phyloP scores from a whole-genome alignment of 2,329 filamentous ascomycete species.

The Fonsecaea erecta region DNA sequence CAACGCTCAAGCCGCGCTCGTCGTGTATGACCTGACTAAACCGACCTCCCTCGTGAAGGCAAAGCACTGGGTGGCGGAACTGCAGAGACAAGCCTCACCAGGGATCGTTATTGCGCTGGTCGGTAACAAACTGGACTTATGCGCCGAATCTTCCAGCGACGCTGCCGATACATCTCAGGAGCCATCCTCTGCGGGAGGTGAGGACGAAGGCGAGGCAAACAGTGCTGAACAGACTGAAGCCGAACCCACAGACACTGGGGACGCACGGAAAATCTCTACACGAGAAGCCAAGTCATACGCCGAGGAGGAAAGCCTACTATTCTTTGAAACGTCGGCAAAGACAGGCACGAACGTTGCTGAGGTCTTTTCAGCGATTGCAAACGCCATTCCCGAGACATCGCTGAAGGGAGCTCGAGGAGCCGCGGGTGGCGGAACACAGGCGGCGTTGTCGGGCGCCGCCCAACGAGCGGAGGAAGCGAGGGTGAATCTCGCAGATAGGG shows the following conservation, averaged over 20 bases:
- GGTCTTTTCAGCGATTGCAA: slow-evolving; percentile 97
- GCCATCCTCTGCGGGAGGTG: slow-evolving; percentile 47
- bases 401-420: slow-evolving; percentile 72
- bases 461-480: slow-evolving; percentile 60
- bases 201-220: slow-evolving; percentile 38
- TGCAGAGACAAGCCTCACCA: slow-evolving; percentile 92
- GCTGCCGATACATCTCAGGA: slow-evolving; percentile 37
- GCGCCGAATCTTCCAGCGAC: slow-evolving; percentile 60
- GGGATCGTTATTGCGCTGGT: slow-evolving; percentile 97
- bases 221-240: slow-evolving; percentile 48
- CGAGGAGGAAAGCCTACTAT: slow-evolving; percentile 89
- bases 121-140: slow-evolving; percentile 94
- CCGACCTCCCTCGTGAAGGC: slow-evolving; percentile 93
- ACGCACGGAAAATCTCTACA: slow-evolving; percentile 86
- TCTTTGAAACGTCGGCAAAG: slow-evolving; percentile 98
- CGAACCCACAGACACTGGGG: slow-evolving; percentile 66
- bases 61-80: slow-evolving; percentile 97
- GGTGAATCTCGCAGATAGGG: slow-evolving; percentile 78
- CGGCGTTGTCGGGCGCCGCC: slow-evolving; percentile 58
- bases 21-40: slow-evolving; percentile 98
- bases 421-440: slow-evolving; percentile 61
- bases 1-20: slow-evolving; percentile 94
- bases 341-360: slow-evolving; percentile 91
- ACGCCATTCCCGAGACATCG: slow-evolving; percentile 95
- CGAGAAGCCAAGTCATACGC: slow-evolving; percentile 91